Base-by-base conservation (phyloP, 306 rosid genomes). In the Begonia peltatifolia region DNA sequence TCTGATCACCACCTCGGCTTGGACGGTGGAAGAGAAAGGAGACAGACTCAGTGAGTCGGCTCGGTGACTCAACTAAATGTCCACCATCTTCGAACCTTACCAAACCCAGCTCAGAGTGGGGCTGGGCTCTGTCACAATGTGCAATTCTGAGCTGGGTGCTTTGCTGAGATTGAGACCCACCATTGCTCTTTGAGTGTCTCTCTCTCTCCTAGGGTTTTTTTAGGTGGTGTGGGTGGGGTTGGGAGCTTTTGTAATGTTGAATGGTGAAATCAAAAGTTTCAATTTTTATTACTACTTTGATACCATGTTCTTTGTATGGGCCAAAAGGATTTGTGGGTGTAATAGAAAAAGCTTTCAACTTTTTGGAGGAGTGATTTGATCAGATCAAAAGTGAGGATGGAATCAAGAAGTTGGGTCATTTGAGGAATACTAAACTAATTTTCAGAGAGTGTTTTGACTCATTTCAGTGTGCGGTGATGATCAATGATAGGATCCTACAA, bases 1-100 rank as follows among this genome's bases (percentile, higher is more conserved):
- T 0, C 74, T 90, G 57, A 90, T 90, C 44, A 76, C 94, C 14
- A 81, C 99, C 2, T 90, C 96, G 0, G 99, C 94, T 0, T 90
- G 99, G 99, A 62, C 67, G 70, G 86, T 81, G 56, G 77, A 60
- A 0, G 5, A 12, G 18, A 69, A 64, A 16, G 7, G 74, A 42
- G 61, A 17, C 3, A 54, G 16, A 42, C 76, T 8, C 77, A 67
- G 62, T 82, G 95, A 88, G 81, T 75, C 67, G 9, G 54, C 68
- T 56, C 59, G 17, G 9, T 56, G 56, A 68, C 43, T 48, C 54
- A 11, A 50, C 4, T 14, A 11, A 3, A 30, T 25, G 51, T 47
- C 43, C 22, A 52, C 41, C 25, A 41, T 41, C 43, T 15, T 6
- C 41, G 43, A 53, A 42, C 50, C 63, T 70, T 58, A 42, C 58